Percentiles rank a stretch among this genome's conserved stretches.
Evolutionary conservation across 2,329 filamentous ascomycete species (phyloP).

Genomic region (Aspergillus sp.): DNA sequence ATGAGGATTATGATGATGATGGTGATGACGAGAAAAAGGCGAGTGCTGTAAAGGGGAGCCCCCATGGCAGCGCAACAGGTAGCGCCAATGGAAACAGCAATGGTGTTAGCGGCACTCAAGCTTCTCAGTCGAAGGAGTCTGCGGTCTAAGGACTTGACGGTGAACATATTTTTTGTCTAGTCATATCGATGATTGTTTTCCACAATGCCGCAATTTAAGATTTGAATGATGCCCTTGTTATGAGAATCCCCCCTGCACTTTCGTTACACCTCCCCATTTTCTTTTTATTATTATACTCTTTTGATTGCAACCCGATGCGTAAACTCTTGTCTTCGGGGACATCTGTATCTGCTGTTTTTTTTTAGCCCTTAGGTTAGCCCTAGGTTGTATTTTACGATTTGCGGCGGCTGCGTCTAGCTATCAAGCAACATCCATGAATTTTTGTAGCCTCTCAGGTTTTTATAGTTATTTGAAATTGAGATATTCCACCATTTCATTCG

Average conservation of each 20-base stretch:
- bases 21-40: conserved; percentile 73
- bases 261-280: conserved; percentile 10
- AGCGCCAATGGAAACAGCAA: conserved; percentile 28
- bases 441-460: background rate
- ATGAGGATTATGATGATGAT: conserved; percentile 96
- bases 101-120: conserved; percentile 26
- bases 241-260: conserved; percentile 6
- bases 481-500: background rate
- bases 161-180: background rate
- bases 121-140: conserved; percentile 35
- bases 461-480: background rate
- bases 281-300: conserved; percentile 7
- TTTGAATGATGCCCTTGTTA: conserved; percentile 13
- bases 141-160: conserved; percentile 21
- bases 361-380: conserved; percentile 15
- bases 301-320: conserved; percentile 5
- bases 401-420: conserved; percentile 6
- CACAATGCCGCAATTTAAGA: background rate
- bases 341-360: conserved; percentile 14
- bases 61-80: conserved; percentile 30
- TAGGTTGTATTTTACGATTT: conserved; percentile 25
- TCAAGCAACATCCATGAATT: background rate
- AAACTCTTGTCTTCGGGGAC: conserved; percentile 8
- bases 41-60: conserved; percentile 36
- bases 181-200: background rate